Evolutionary conservation across 2,329 filamentous ascomycete genomes (phyloP), one percentile per base, ranked within the genome.

Genomic region (Pezicula neosporulosa): DNA sequence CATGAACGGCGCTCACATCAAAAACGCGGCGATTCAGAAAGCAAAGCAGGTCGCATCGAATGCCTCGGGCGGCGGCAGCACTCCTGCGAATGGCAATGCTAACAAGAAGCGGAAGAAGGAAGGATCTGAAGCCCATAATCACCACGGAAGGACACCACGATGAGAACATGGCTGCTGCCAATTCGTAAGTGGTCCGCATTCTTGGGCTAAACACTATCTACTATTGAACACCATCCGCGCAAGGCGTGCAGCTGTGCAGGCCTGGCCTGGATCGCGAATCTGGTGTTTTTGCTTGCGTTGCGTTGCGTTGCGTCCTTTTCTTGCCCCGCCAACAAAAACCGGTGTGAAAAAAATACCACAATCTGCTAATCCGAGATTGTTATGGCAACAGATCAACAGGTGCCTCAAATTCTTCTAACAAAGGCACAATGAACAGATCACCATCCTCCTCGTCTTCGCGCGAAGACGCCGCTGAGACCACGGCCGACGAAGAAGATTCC

Each of bases 401-500:
- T 43, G 56, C 63, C 43, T 56, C 59, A 35, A 60, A 59, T 50
- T 61, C 62, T 12, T 61, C 62, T 12, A 55, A 58, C 47, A 62
- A 62, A 50, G 51, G 53, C 36, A 57, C 54, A 37, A 62, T 59
- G 51, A 67, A 67, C 52, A 60, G 63, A 53, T 65, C 65, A 12
- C 62, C 90, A 56, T 88, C 89, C 53, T 87, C 87, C 48, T 87
- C 87, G 45, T 89, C 86, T 54, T 89, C 89, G 44, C 85, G 83
- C 62, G 91, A 93, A 72, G 92, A 96, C 69, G 80, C 83, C 62
- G 83, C 87, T 70, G 92, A 97, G 65, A 92, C 94, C 68, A 96
- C 93, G 37, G 93, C 92, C 66, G 94, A 97, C 69, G 94, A 99
- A 74, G 94, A 99, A 74, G 94, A 99, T 72, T 96, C 90, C 44